Base-by-base conservation (phyloP, 1,139 yeast species). In the Yamadazyma membranifaciens region DNA sequence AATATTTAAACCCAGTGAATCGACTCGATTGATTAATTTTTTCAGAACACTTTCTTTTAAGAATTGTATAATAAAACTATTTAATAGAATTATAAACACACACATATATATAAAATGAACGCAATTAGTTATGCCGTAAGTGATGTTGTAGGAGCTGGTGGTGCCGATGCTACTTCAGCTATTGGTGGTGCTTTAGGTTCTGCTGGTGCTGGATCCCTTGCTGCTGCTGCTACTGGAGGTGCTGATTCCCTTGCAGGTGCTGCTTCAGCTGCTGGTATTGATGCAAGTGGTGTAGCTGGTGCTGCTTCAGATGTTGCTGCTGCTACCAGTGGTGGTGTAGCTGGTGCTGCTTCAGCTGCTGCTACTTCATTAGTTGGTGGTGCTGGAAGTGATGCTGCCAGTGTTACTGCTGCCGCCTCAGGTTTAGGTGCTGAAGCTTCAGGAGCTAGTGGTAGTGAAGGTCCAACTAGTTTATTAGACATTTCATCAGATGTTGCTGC, bases 71-170 rank as follows among this genome's bases (percentile, higher is more conserved):
- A 20, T 20, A 20, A 20, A 20, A 20, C 24, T 20, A 20, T 20
- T 7, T 33, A 26, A 28, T 15, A 36, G n/a, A 25, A 24, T 30
- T 16, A 32, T 24, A 20, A 14, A n/a, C n/a, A 28, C 12, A 28
- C 13, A 30, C 32, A 30, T 10, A n/a, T 4, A 28, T 26, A 38
- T 24, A 48, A 38, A 43, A 41, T 50, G 51, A 59, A 59, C 54
- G 63, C 61, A 38, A 50, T 55, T 31, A 46, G 54, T 16, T 57
- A 44, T 50, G 59, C 57, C 34, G 55, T 52, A 28, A 40, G 51
- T 39, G 54, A 54, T 38, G 51, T 54, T 41, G 47, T 46, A 12
- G 42, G 33, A 22, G 45, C 31, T 20, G 37, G 28, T 9, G 28
- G 28, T 20, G 17, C 31, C 29, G 37, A 34, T 31, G 47, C 34